Base-by-base conservation (phyloP, 2,329 filamentous ascomycete genomes). In the Gnomoniopsis sp. region DNA sequence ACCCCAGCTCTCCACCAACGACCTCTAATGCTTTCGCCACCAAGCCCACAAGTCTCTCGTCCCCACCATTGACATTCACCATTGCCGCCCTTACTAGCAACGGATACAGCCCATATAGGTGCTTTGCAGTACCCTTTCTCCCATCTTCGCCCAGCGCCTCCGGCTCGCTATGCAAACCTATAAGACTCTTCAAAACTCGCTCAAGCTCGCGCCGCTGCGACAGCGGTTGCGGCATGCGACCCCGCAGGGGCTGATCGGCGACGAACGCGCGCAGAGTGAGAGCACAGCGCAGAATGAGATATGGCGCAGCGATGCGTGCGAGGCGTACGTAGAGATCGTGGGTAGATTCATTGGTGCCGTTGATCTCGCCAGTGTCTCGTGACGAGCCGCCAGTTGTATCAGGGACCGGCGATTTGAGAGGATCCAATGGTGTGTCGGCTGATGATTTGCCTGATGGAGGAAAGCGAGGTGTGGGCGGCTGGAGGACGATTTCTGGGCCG, bases 171-270 rank as follows among this genome's bases (percentile, higher is more conserved):
- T 81, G 78, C 60, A 98, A 75, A 19, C 79, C 78, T 1, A 89
- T 83, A 36, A 96, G 77, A 49, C 84, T 78, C 51, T 77, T 74
- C 19, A 98, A 77, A 23, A 93, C 80, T 67, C 90, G 88, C 4
- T 89, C 70, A 12, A 99, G 75, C 69, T 96, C 95, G 62, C 84
- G 87, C 47, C 90, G 83, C 68, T 96, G 90, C 10, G 86, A 88
- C 6, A 91, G 78, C 0, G 93, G 93, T 70, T 95, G 90, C 4
- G 95, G 95, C 86, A 96, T 95, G 52, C 87, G 83, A 0, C 95
- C 93, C 15, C 95, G 83, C 21, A 99, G 78, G 1, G 93, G 93
- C 69, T 97, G 93, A 71, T 99, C 95, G 3, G 92, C 90, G 49
- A 96, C 87, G 69, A 96, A 98, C 1, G 88, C 81, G 57, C 91